A percentile compares a stretch with the other conserved stretches of the same genome.
Conservation (phyloP, 1,284 basidiomycete genomes). For the Ganoderma lucidum region DNA sequence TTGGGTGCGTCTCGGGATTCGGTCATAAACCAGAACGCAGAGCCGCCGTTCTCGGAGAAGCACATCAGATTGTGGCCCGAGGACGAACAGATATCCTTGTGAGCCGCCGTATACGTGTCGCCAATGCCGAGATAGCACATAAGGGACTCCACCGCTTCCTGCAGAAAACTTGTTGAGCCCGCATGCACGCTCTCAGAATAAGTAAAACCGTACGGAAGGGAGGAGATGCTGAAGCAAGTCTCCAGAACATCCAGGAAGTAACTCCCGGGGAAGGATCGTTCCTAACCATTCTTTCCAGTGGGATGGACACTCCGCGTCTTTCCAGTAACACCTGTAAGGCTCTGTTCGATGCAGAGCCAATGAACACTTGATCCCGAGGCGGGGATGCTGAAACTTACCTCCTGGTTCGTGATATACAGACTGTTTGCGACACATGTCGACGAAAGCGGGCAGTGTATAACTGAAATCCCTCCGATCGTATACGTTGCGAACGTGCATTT, state of each 20-base stretch:
- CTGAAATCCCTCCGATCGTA: conserved; percentile 38
- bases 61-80: conserved; percentile 86
- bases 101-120: conserved; percentile 78
- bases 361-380: conserved; percentile 7
- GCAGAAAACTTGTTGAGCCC: conserved; percentile 8
- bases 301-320: conserved; percentile 72
- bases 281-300: conserved; percentile 70
- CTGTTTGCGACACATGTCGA: conserved; percentile 32
- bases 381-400: conserved; percentile 32
- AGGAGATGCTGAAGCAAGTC: conserved; percentile 67
- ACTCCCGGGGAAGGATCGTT: conserved; percentile 54
- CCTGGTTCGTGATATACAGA: conserved; percentile 21
- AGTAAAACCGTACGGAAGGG: conserved; percentile 45
- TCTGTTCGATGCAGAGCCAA: conserved; percentile 48
- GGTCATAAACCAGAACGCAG: conserved; percentile 87
- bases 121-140: conserved; percentile 84
- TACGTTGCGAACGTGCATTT: conserved; percentile 41
- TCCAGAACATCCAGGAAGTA: conserved; percentile 57
- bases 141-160: conserved; percentile 72
- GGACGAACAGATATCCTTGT: conserved; percentile 83
- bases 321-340: conserved; percentile 69
- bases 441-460: conserved; percentile 39
- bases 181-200: background rate
- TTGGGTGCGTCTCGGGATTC: conserved; percentile 56
- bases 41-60: conserved; percentile 71